Conservation (phyloP, 495 filamentous ascomycete genomes). For the Penicillium soppii region DNA sequence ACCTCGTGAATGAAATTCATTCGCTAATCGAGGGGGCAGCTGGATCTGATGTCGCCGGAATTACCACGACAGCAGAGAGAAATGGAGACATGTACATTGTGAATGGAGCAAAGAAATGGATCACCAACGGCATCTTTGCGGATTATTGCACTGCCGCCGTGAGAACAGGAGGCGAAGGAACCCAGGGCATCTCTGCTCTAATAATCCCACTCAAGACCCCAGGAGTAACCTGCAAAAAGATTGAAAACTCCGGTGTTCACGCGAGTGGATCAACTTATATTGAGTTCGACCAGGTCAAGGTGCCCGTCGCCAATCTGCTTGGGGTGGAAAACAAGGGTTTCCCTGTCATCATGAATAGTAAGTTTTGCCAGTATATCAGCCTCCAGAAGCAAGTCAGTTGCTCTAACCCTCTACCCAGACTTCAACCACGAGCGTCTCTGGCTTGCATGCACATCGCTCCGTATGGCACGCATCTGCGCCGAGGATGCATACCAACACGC, state of each 20-base stretch:
- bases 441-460: slow-evolving; percentile 33
- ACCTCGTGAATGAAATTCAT: neutral
- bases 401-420: slow-evolving; percentile 11
- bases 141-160: slow-evolving; percentile 50
- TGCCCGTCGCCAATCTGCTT: slow-evolving; percentile 32
- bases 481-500: slow-evolving; percentile 41
- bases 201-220: slow-evolving; percentile 42
- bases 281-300: slow-evolving; percentile 37
- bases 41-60: slow-evolving; percentile 47
- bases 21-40: slow-evolving; percentile 11
- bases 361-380: neutral
- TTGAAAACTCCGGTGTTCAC: slow-evolving; percentile 62
- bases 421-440: slow-evolving; percentile 43
- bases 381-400: neutral
- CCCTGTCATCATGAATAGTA: slow-evolving; percentile 42
- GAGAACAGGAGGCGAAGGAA: slow-evolving; percentile 43
- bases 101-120: slow-evolving; percentile 54
- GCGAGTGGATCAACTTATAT: slow-evolving; percentile 30
- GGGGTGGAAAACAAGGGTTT: slow-evolving; percentile 42
- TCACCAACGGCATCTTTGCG: slow-evolving; percentile 48
- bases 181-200: slow-evolving; percentile 40
- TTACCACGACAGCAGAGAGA: slow-evolving; percentile 43
- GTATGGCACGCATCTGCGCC: slow-evolving; percentile 35
- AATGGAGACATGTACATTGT: slow-evolving; percentile 47
- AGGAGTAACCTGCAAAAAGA: slow-evolving; percentile 63